phyloP scores from a whole-genome alignment of 176 grass and related monocot species.

The Saccharum spontaneum region DNA sequence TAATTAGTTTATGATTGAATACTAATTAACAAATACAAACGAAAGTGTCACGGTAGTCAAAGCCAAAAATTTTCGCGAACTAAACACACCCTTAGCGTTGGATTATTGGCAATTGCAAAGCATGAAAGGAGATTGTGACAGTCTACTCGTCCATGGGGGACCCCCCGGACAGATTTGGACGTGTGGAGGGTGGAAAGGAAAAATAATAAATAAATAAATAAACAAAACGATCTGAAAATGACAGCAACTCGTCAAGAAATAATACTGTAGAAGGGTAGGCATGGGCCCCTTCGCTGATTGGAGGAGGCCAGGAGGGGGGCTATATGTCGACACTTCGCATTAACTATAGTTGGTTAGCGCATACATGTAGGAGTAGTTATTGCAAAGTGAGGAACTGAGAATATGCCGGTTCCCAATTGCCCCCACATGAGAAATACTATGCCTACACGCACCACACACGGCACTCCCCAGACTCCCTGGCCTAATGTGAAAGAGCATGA shows the following conservation, averaged over 20 bases:
- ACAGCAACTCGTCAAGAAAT: constrained; percentile 1
- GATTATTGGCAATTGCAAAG: constrained; percentile 23
- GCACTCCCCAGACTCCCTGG: neutral
- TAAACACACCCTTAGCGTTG: neutral
- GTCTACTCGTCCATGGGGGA: neutral
- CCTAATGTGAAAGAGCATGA: neutral
- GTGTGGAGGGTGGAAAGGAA: neutral
- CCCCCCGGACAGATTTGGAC: constrained; percentile 34
- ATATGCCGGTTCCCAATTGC: constrained; percentile 25
- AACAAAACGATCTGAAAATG: neutral
- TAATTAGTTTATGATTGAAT: too few species aligned
- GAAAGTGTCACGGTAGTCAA: too few species aligned
- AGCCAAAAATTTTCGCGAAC: too few species aligned
- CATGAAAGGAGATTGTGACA: constrained; percentile 7
- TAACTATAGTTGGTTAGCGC: constrained; percentile 25
- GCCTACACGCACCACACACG: neutral
- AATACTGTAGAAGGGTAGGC: neutral
- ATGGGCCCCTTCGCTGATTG: neutral
- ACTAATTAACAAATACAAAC: too few species aligned
- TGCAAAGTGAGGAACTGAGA: constrained; percentile 4
- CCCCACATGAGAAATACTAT: constrained; percentile 2
- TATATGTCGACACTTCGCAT: constrained; percentile 56
- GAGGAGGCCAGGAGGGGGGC: neutral
- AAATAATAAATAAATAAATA: neutral
- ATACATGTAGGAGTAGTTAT: constrained; percentile 21